A percentile compares a stretch with the other conserved stretches of the same genome.
Conservation (phyloP, 2,329 filamentous ascomycete species). For the Penicillium expansum region DNA sequence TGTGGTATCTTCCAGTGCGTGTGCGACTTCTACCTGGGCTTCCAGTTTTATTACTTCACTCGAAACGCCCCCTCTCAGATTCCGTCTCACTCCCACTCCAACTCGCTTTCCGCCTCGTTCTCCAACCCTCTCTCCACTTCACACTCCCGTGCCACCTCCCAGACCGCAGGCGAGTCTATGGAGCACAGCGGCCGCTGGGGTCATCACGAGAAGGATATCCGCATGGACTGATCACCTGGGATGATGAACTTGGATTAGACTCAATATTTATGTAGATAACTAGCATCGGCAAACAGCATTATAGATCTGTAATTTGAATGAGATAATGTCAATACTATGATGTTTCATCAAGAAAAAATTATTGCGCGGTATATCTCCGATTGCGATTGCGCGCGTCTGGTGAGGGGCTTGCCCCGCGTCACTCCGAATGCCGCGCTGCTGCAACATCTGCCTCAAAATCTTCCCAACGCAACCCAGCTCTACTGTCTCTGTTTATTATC, state of each 20-base stretch:
- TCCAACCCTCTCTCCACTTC: slow-evolving; percentile 9
- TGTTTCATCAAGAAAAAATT: background rate
- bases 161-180: slow-evolving; percentile 23
- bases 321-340: slow-evolving; percentile 9
- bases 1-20: slow-evolving; percentile 50
- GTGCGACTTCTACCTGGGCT: slow-evolving; percentile 48
- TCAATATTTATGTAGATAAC: slow-evolving; percentile 20
- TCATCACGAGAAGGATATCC: slow-evolving; percentile 39
- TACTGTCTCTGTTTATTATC: background rate
- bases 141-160: slow-evolving; percentile 19
- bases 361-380: background rate
- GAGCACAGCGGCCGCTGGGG: slow-evolving; percentile 29
- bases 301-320: slow-evolving; percentile 23
- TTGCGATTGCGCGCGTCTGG: background rate
- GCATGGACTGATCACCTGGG: slow-evolving; percentile 30
- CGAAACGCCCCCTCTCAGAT: slow-evolving; percentile 3
- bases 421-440: background rate
- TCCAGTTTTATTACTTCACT: slow-evolving; percentile 50
- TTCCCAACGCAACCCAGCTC: background rate
- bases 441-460: background rate
- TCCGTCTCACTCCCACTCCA: slow-evolving; percentile 23
- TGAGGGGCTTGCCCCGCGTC: slow-evolving; percentile 8
- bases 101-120: background rate
- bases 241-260: slow-evolving; percentile 9
- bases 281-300: slow-evolving; percentile 10